These are phyloP conservation scores for Quercus robur DNA, from an alignment of 306 rosid species.

Conservation along the genomic window DNA sequence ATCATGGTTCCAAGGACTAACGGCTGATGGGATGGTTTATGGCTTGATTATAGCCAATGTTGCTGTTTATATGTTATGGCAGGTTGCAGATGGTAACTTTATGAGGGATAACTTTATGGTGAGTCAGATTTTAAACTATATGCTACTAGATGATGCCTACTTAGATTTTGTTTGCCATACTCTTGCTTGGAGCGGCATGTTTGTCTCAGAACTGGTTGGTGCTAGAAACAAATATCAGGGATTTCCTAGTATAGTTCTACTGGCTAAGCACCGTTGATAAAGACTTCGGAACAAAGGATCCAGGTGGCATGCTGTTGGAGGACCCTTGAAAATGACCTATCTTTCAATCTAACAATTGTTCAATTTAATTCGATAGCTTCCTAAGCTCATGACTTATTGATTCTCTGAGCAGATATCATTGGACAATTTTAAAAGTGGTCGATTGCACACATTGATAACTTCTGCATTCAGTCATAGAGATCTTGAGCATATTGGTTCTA, in stretches of 20 bases:
- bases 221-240: neutral
- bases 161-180: slow-evolving; percentile 5
- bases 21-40: slow-evolving; percentile 41
- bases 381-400: slow-evolving; percentile 25
- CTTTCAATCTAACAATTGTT: slow-evolving; percentile 10
- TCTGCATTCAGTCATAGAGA: slow-evolving; percentile 85
- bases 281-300: neutral
- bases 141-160: slow-evolving; percentile 12
- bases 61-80: slow-evolving; percentile 69
- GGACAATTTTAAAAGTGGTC: slow-evolving; percentile 64
- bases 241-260: neutral
- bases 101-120: slow-evolving; percentile 75
- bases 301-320: slow-evolving; percentile 6
- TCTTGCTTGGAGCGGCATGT: slow-evolving; percentile 22
- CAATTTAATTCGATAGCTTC: slow-evolving; percentile 13
- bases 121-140: slow-evolving; percentile 40
- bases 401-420: slow-evolving; percentile 62
- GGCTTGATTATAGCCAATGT: slow-evolving; percentile 80
- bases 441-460: slow-evolving; percentile 82
- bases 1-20: slow-evolving; percentile 46
- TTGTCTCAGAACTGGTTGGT: neutral
- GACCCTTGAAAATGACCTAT: slow-evolving; percentile 14
- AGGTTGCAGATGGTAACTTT: slow-evolving; percentile 44
- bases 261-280: neutral
- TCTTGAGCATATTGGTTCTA: slow-evolving; percentile 49